These are phyloP conservation scores for Cruciata laevipes DNA, from an alignment of 257 asterid species.

Conservation along the genomic window DNA sequence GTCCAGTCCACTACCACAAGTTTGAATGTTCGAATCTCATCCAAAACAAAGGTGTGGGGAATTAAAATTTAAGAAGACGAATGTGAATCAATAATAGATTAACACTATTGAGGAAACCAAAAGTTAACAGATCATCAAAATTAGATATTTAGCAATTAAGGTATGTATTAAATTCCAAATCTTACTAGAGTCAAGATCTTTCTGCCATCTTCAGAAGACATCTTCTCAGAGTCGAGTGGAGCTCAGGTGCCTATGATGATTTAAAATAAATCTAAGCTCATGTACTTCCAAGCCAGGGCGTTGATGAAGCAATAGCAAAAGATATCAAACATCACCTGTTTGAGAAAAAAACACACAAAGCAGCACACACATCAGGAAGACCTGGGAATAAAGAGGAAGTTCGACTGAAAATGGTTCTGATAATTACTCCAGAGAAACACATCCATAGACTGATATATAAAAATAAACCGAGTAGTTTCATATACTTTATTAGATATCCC, in stretches of 20 bases:
- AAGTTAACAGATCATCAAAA: background rate
- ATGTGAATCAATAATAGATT: no score
- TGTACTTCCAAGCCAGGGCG: background rate
- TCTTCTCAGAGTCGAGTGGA: slow-evolving; percentile 16
- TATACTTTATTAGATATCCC: background rate
- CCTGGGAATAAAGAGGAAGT: background rate
- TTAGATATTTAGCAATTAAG: background rate
- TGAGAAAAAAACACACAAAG: background rate
- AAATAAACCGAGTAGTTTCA: background rate
- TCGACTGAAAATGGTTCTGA: background rate
- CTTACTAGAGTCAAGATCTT: slow-evolving; percentile 48
- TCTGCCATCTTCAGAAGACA: slow-evolving; percentile 51
- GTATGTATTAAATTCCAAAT: slow-evolving; percentile 5
- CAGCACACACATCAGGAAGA: background rate
- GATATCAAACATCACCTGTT: slow-evolving; percentile 8
- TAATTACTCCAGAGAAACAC: background rate
- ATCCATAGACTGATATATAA: background rate
- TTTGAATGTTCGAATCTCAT: no score
- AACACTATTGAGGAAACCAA: background rate
- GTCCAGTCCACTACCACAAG: background rate
- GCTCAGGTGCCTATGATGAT: background rate
- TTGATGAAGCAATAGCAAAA: slow-evolving; percentile 2
- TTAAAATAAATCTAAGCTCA: background rate
- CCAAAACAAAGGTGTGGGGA: no score
- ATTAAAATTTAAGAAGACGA: background rate